These are phyloP conservation scores for Piromyces finnis DNA, from an alignment of 192 early-diverging fungal genomes.

Conservation along the genomic window DNA sequence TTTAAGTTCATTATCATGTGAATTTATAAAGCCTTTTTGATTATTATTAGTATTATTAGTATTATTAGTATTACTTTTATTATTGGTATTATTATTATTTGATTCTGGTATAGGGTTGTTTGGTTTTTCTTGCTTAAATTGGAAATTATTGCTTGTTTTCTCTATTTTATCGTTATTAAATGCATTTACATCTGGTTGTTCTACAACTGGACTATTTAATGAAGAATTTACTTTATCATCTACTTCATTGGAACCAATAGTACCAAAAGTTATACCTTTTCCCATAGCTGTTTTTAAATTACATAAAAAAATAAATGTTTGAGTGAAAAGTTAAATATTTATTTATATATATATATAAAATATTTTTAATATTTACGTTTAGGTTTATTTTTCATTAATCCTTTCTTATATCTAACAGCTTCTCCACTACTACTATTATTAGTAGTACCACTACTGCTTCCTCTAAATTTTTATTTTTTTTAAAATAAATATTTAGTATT, in stretches of 20 bases:
- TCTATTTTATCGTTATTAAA: not conserved
- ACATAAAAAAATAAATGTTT: not conserved
- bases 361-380: not conserved
- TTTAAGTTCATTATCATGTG: not conserved
- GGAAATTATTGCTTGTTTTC: not conserved
- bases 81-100: not conserved
- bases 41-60: not conserved
- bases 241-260: not conserved
- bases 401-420: not conserved
- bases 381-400: not conserved
- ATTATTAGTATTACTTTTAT: not conserved
- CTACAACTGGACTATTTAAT: not conserved
- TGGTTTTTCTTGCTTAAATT: not conserved
- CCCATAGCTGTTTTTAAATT: not conserved
- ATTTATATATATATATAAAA: too few species aligned
- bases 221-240: not conserved
- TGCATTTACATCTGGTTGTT: not conserved
- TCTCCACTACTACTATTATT: not conserved
- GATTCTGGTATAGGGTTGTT: not conserved
- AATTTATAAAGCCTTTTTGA: not conserved
- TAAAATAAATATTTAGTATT: too few species aligned
- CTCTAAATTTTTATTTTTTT: too few species aligned
- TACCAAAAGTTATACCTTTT: not conserved
- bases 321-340: too few species aligned
- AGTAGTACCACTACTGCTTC: not conserved